These are phyloP conservation scores for Syncephalastrum monosporum DNA, from an alignment of 371 early-diverging fungal genomes.

Conservation along the genomic window DNA sequence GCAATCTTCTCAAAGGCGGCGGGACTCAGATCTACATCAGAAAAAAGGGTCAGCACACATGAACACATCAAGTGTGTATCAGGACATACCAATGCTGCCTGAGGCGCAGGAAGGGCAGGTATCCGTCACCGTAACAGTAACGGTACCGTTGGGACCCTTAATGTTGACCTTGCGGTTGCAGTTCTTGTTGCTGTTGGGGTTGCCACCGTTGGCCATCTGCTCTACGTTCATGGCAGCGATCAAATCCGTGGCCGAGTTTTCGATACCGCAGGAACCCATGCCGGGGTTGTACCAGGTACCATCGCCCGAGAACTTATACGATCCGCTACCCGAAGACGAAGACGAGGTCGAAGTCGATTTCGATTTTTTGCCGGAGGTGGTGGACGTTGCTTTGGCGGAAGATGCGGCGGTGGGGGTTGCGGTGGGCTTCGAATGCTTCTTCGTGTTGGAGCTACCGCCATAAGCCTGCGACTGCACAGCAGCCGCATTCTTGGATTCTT, in stretches of 20 bases:
- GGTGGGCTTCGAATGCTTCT: constrained; percentile 4
- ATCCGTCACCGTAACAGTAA: constrained; percentile 28
- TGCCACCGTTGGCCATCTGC: constrained; percentile 33
- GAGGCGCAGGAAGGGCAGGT: constrained; percentile 25
- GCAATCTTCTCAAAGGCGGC: constrained; percentile 50
- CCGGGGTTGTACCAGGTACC: constrained; percentile 34
- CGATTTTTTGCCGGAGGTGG: constrained; percentile 3
- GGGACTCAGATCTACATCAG: constrained; percentile 30
- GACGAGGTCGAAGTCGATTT: constrained; percentile 1
- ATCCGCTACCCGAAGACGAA: background rate
- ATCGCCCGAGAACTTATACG: constrained; percentile 28
- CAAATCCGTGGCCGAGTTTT: constrained; percentile 18
- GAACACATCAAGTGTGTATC: no score
- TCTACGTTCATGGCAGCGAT: constrained; percentile 38
- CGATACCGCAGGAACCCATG: constrained; percentile 34
- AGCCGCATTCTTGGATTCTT: background rate
- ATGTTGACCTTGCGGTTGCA: constrained; percentile 25
- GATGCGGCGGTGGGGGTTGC: constrained; percentile 10
- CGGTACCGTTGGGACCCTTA: constrained; percentile 29
- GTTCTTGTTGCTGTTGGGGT: constrained; percentile 41
- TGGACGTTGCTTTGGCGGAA: constrained; percentile 2
- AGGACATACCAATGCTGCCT: constrained; percentile 15
- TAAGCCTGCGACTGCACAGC: background rate
- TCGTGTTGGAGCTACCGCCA: background rate
- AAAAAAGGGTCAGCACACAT: no score